Conservation (phyloP, 805 yeast genomes). For the Cyberlindnera misumaiensis region DNA sequence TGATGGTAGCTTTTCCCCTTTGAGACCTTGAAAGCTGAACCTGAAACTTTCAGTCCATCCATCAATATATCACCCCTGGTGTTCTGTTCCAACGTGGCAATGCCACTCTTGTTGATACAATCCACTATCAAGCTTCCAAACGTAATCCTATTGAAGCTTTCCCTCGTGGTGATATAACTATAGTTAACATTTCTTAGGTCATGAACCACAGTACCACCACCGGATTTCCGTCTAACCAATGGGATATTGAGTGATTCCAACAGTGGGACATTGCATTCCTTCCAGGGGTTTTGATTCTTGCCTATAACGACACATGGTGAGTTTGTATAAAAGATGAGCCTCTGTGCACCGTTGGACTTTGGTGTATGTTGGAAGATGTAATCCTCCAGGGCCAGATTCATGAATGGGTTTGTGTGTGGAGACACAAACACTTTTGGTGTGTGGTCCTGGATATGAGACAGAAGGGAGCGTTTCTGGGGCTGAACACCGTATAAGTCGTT, state of each 20-base stretch:
- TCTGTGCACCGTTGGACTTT: conserved; percentile 25
- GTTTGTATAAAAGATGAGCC: conserved; percentile 71
- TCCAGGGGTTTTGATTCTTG: conserved; percentile 93
- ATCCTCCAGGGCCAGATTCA: conserved; percentile 79
- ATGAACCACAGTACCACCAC: conserved; percentile 97
- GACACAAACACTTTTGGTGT: conserved; percentile 56
- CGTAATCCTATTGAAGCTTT: conserved; percentile 48
- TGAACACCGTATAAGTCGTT: conserved; percentile 21
- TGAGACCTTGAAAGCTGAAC: conserved; percentile 87
- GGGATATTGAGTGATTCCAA: conserved; percentile 50
- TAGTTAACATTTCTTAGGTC: conserved; percentile 86
- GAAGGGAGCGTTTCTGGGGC: conserved; percentile 12
- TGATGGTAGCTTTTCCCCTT: conserved; percentile 84
- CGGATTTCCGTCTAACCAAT: conserved; percentile 71
- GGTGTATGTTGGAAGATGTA: conserved; percentile 66
- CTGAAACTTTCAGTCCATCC: conserved; percentile 59
- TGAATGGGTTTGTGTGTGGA: conserved; percentile 53
- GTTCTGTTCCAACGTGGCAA: conserved; percentile 42
- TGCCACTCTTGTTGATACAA: conserved; percentile 15
- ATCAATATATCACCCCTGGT: conserved; percentile 76
- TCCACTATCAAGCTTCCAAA: conserved; percentile 33
- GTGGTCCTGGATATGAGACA: conserved; percentile 15
- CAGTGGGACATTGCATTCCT: conserved; percentile 63
- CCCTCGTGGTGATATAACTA: conserved; percentile 67
- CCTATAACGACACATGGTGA: conserved; percentile 89